Conservation (phyloP, 176 grass and related monocot species). For the Bothriochloa decipiens region DNA sequence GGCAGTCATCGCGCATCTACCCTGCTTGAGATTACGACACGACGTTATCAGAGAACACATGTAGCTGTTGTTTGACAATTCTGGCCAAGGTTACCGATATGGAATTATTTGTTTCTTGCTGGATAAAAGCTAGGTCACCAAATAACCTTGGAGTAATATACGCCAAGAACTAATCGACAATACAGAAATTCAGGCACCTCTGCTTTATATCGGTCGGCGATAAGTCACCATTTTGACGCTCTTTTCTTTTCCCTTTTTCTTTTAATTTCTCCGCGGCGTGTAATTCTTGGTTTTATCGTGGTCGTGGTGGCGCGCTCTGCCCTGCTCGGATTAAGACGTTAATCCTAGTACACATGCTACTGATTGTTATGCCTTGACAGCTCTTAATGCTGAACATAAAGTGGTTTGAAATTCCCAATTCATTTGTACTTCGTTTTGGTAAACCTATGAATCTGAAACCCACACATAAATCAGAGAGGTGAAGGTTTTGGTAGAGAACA, state of each 20-base stretch:
- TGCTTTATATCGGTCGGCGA: not conserved
- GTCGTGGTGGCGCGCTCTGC: not conserved
- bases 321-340: not conserved
- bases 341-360: not conserved
- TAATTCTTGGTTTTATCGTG: not conserved
- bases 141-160: not conserved
- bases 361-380: not conserved
- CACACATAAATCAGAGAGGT: too few species aligned
- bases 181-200: not conserved
- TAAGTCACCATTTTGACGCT: not conserved
- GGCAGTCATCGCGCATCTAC: conserved; percentile 10
- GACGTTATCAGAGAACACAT: not conserved
- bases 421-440: not conserved
- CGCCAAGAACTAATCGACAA: not conserved
- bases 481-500: not conserved
- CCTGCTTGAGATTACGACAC: not conserved
- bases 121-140: not conserved
- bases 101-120: not conserved
- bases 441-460: too few species aligned
- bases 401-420: not conserved
- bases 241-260: not conserved
- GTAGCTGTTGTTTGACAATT: not conserved
- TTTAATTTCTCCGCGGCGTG: not conserved
- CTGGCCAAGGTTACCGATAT: not conserved
- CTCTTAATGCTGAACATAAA: not conserved